Evolutionary conservation across 2,329 filamentous ascomycete species (phyloP).

Genomic region (Cladosporium halotolerans): DNA sequence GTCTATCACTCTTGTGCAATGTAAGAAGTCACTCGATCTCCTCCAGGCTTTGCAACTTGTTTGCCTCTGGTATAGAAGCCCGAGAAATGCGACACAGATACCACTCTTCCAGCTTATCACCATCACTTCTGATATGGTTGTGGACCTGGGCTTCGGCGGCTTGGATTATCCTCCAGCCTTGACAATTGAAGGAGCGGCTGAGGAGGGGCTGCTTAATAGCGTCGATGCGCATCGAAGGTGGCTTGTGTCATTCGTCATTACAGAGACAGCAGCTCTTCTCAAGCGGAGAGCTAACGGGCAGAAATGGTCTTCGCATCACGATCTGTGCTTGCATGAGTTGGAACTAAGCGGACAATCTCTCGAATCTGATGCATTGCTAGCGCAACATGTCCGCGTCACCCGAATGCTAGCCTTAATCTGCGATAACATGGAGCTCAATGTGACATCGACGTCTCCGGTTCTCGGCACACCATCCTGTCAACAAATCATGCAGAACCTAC

Average conservation of each 20-base stretch:
- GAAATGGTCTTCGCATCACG: conserved; percentile 19
- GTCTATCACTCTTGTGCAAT: conserved; percentile 62
- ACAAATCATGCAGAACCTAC: conserved; percentile 17
- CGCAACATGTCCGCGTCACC: conserved; percentile 23
- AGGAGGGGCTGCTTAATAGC: neutral
- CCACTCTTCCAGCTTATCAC: conserved; percentile 83
- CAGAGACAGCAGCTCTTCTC: conserved; percentile 13
- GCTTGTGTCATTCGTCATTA: conserved; percentile 18
- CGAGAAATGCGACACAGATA: conserved; percentile 68
- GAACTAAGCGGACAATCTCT: conserved; percentile 14
- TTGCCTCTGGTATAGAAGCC: conserved; percentile 74
- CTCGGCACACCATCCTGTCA: conserved; percentile 18
- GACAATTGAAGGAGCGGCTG: neutral
- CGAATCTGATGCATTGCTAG: conserved; percentile 18
- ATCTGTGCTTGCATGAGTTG: conserved; percentile 19
- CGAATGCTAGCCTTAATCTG: conserved; percentile 21
- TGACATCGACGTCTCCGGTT: conserved; percentile 13
- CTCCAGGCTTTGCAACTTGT: conserved; percentile 71
- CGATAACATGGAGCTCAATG: conserved; percentile 16
- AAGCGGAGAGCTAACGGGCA: conserved; percentile 15
- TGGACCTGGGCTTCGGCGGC: conserved; percentile 67
- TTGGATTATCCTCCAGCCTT: neutral
- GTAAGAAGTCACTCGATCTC: conserved; percentile 73
- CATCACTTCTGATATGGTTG: conserved; percentile 67
- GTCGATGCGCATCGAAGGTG: conserved; percentile 15